A percentile compares a stretch with the other conserved stretches of the same genome.
Evolutionary conservation across 192 early-diverging fungal species (phyloP).

Genomic region (Coemansia sp.): DNA sequence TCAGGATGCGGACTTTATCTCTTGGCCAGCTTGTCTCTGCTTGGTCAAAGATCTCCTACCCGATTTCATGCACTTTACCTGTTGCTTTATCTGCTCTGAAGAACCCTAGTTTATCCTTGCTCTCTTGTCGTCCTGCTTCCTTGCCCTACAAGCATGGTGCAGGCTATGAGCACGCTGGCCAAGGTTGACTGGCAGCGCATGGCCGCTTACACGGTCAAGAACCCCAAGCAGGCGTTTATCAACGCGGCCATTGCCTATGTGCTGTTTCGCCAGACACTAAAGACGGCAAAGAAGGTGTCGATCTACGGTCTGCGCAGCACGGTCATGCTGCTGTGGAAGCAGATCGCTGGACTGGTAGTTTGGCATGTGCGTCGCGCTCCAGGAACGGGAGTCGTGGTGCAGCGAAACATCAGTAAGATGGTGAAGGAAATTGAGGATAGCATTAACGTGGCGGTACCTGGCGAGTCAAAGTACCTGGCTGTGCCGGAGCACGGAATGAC

Average conservation of each 20-base stretch:
- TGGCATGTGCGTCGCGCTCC: constrained; percentile 40
- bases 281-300: constrained; percentile 19
- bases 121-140: neutral
- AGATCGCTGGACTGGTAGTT: constrained; percentile 21
- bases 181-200: constrained; percentile 41
- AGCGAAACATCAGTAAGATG: constrained; percentile 72
- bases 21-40: too few relatives aligned
- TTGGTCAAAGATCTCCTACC: too few relatives aligned
- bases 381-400: constrained; percentile 60
- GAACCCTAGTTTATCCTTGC: neutral
- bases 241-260: constrained; percentile 38
- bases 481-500: constrained; percentile 66
- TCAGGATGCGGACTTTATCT: too few relatives aligned
- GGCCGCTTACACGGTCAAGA: constrained; percentile 22
- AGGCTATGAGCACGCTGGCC: constrained; percentile 45
- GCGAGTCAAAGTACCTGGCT: constrained; percentile 57
- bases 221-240: constrained; percentile 44
- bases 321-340: constrained; percentile 24
- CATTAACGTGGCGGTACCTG: constrained; percentile 61
- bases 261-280: constrained; percentile 32
- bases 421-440: constrained; percentile 76
- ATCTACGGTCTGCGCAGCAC: constrained; percentile 33
- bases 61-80: too few relatives aligned
- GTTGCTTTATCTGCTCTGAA: too few relatives aligned
- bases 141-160: constrained; percentile 13